Percentiles rank a stretch among this genome's conserved stretches.
Conservation (phyloP, 2,329 filamentous ascomycete species). For the Aspergillus texensis region DNA sequence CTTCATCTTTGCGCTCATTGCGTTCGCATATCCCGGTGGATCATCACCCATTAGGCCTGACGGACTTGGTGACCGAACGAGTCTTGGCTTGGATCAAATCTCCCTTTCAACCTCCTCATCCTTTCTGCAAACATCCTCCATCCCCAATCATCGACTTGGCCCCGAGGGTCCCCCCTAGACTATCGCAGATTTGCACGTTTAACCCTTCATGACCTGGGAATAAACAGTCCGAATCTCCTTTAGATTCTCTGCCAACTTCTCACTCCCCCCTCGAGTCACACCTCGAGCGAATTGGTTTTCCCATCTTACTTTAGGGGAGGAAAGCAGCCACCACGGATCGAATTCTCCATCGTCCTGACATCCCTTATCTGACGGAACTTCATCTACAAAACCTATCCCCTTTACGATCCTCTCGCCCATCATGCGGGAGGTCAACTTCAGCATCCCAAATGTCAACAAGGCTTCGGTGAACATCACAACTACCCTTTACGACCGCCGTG, state of each 20-base stretch:
- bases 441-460: slow-evolving; percentile 99
- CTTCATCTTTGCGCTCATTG: slow-evolving; percentile 1
- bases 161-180: slow-evolving; percentile 12
- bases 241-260: slow-evolving; percentile 5
- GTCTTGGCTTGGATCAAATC: slow-evolving; percentile 23
- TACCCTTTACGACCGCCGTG: slow-evolving; percentile 94
- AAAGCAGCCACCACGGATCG: slow-evolving; percentile 11
- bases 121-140: slow-evolving; percentile 19
- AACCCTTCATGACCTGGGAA: slow-evolving; percentile 15
- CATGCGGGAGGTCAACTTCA: slow-evolving; percentile 99
- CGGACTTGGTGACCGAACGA: slow-evolving; percentile 12
- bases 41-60: slow-evolving; percentile 18
- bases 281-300: slow-evolving; percentile 16
- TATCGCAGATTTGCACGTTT: slow-evolving; percentile 4
- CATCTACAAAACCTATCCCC: background rate
- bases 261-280: slow-evolving; percentile 12
- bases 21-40: slow-evolving; percentile 11
- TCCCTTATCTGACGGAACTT: slow-evolving; percentile 3
- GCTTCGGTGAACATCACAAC: slow-evolving; percentile 98
- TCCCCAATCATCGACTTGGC: slow-evolving; percentile 9
- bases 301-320: slow-evolving; percentile 21
- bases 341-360: slow-evolving; percentile 5
- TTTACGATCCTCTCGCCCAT: slow-evolving; percentile 48
- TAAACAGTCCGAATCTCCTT: slow-evolving; percentile 13
- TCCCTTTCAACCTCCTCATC: slow-evolving; percentile 23